Evolutionary conservation across 371 early-diverging fungal genomes (phyloP), one percentile per base, ranked within the genome.

Genomic region (Coelomomyces lativittatus): DNA sequence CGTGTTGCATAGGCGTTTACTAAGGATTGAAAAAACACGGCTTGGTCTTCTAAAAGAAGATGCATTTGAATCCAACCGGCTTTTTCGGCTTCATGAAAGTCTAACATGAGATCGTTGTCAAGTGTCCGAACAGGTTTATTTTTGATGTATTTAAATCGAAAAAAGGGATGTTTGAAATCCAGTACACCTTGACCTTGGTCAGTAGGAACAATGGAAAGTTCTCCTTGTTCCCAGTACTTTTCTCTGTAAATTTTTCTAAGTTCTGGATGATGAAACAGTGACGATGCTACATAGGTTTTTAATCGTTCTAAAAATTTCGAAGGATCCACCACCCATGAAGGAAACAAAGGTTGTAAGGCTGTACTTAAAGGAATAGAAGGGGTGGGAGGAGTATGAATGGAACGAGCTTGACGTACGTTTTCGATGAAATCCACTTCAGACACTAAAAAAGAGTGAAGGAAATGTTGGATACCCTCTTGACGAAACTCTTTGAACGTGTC

Each of bases 71-170:
- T 56, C 21, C 91, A 61, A 1, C 86, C 86, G 23, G 81, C 79
- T 1, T 60, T 49, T 50, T 83, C 91, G 0, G 86, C 89, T 44
- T 80, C 68, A 6, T 81, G 53, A 3, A 92, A 69, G 39, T 75
- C 72, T 26, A 90, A 57, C 54, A 87, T 86, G 56, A 81, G 79
- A 2, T 72, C 81, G 47, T 81, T 74, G 10, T 56, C 62, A 51
- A 88, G 87, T 15, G 61, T 75, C 4, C 57, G 53, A 9, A 85
- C 59, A 2, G 81, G 86, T 56, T 91, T 91, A 24, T 78, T 70
- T 10, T 58, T 56, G 48, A 93, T 55, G 44, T 78, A 91, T 64
- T 92, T 91, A 72, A 85, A 90, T 1, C 81, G 78, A 64, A 79
- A 67, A 51, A 71, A 83, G 1, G 85, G 80, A 51, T 92, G 90